A percentile compares a stretch with the other conserved stretches of the same genome.
phyloP scores from a whole-genome alignment of 768 basidiomycete species.

The Epithele typhae region DNA sequence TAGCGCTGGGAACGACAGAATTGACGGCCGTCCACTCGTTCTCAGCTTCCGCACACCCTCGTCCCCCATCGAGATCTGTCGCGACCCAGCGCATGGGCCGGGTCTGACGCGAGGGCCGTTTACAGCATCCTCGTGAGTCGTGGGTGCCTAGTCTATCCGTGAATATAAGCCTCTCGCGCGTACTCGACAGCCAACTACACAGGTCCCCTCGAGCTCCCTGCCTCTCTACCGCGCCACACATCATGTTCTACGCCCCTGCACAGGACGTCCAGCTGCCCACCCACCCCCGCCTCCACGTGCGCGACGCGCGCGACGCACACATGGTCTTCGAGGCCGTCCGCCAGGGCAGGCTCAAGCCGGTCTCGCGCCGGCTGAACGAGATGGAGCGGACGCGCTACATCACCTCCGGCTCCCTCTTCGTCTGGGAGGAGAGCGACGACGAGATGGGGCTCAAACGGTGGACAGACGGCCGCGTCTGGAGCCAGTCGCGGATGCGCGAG shows the following conservation, averaged over 20 bases:
- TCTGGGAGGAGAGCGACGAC: conserved; percentile 68
- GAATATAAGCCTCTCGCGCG: conserved; percentile 19
- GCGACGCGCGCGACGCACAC: conserved; percentile 64
- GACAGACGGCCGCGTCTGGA: conserved; percentile 71
- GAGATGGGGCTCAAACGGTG: conserved; percentile 62
- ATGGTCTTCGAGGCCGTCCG: conserved; percentile 63
- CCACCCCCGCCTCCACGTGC: conserved; percentile 59
- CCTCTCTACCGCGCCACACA: background rate
- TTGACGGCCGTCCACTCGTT: conserved; percentile 21
- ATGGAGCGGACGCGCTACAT: conserved; percentile 52
- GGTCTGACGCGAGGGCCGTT: conserved; percentile 13
- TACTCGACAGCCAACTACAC: conserved; percentile 8
- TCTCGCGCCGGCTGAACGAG: conserved; percentile 57
- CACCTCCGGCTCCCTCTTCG: conserved; percentile 58
- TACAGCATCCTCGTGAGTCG: conserved; percentile 24
- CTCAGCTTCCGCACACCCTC: conserved; percentile 17
- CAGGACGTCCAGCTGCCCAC: conserved; percentile 57
- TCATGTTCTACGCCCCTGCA: conserved; percentile 33
- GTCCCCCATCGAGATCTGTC: conserved; percentile 13
- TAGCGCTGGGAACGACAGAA: conserved; percentile 21
- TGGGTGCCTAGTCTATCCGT: conserved; percentile 18
- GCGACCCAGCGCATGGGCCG: conserved; percentile 6
- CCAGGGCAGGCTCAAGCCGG: conserved; percentile 44
- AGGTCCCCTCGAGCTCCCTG: conserved; percentile 1
- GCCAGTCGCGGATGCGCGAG: conserved; percentile 64